Conservation (phyloP, 2,329 filamentous ascomycete species). For the Apiospora marii region DNA sequence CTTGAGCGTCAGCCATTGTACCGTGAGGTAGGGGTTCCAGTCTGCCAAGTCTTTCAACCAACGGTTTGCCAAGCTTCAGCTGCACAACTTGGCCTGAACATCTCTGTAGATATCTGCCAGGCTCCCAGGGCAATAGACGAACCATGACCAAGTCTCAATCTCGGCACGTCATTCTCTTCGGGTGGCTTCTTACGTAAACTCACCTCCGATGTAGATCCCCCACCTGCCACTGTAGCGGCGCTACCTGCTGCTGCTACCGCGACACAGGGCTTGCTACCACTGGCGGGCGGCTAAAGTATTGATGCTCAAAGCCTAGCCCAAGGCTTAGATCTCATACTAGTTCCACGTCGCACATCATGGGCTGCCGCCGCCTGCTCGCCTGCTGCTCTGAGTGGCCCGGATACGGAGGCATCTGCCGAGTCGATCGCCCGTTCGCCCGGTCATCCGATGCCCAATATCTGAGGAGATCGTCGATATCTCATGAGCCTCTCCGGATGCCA, state of each 20-base stretch:
- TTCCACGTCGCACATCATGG: not conserved
- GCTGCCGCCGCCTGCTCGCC: not conserved
- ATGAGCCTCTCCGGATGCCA: not conserved
- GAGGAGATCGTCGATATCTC: not conserved
- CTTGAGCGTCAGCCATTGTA: not conserved
- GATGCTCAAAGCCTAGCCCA: not conserved
- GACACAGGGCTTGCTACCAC: not conserved
- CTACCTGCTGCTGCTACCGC: not conserved
- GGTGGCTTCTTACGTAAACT: not conserved
- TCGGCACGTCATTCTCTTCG: not conserved
- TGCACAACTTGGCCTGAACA: not conserved
- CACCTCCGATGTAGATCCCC: not conserved
- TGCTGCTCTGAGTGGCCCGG: not conserved
- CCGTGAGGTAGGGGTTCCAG: not conserved
- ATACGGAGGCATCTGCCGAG: not conserved
- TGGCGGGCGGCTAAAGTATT: not conserved
- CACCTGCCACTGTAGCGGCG: not conserved
- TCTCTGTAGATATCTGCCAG: not conserved
- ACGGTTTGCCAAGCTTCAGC: not conserved
- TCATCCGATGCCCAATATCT: not conserved
- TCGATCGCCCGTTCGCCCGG: not conserved
- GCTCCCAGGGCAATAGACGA: not conserved
- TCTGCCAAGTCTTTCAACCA: not conserved
- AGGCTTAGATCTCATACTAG: not conserved
- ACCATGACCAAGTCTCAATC: not conserved